Base-by-base conservation (phyloP, 108 stramenopile species). In the Skeletonema potamos region DNA sequence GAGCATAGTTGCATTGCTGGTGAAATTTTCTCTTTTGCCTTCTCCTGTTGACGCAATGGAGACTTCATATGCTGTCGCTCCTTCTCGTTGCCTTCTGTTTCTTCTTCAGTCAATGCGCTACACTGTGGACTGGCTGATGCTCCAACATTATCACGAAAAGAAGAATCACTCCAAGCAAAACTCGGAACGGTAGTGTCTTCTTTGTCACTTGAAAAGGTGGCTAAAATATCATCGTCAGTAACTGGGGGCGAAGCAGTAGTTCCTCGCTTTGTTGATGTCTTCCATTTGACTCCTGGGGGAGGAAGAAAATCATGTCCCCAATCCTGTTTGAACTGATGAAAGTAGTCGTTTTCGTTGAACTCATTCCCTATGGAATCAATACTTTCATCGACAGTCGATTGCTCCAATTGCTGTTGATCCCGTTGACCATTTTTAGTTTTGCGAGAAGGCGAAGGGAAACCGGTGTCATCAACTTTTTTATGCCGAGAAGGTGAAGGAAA, bases 311-410 rank as follows among this genome's bases (percentile, higher is more conserved):
- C n/a, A 24, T 51, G 39, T n/a, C n/a, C 39, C 39, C 48, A 51
- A 51, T 22, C 8, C 22, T 27, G 30, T 12, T 55, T 11, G 66
- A 57, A 56, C 1, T 36, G n/a, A 15, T 54, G 66, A 51, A 36
- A 66, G 66, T 51, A 54, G 24, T 60, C 58, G 15, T 70, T 46
- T 17, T 70, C 30, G n/a, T 70, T 48, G 11, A 61, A 51, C 3
- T 12, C 36, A 73, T 41, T 37, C 43, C 37, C 4, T 11, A 58
- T 1, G 29, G 58, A 32, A 29, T 32, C 58, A 69, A 12, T n/a
- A 62, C 58, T 29, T 1, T 36, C 66, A 13, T 27, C 26, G n/a
- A 28, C 33, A 56, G 56, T 30, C 48, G 22, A n/a, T 51, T 51
- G 48, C 18, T 46, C 44, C 6, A 2, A 18, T 1, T 46, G 36